Evolutionary conservation across 2,329 filamentous ascomycete genomes (phyloP).

Genomic region (Penicillium sp.): DNA sequence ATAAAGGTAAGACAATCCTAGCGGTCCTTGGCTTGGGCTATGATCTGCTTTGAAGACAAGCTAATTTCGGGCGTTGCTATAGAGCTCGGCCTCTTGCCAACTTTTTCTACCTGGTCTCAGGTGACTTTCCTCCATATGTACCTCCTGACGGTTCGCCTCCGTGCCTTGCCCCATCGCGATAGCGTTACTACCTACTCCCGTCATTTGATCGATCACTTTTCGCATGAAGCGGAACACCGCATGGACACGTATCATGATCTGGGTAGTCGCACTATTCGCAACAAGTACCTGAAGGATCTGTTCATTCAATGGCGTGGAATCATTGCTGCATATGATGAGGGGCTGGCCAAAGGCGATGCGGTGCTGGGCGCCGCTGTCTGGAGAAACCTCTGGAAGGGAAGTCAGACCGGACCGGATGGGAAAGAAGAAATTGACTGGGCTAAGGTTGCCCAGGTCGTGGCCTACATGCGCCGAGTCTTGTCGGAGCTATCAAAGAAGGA

Average conservation of each 20-base stretch:
- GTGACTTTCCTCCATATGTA: conserved; percentile 97
- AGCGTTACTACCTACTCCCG: conserved; percentile 77
- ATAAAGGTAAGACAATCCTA: conserved; percentile 60
- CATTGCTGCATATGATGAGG: conserved; percentile 63
- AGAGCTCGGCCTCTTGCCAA: conserved; percentile 79
- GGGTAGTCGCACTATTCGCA: conserved; percentile 54
- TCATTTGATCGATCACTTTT: conserved; percentile 93
- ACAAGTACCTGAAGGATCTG: conserved; percentile 74
- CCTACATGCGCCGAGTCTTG: conserved; percentile 61
- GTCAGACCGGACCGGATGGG: conserved; percentile 43
- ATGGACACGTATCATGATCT: conserved; percentile 54
- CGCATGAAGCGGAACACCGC: conserved; percentile 66
- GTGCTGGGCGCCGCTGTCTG: conserved; percentile 69
- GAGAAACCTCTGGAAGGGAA: conserved; percentile 86
- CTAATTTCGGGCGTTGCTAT: neutral
- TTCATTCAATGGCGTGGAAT: conserved; percentile 91
- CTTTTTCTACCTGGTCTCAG: conserved; percentile 94
- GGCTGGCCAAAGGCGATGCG: conserved; percentile 48
- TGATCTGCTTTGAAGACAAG: neutral
- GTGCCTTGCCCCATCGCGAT: conserved; percentile 67
- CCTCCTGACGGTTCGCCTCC: conserved; percentile 77
- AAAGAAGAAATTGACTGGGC: conserved; percentile 57
- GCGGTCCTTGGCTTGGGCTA: neutral
- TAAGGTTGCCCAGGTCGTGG: conserved; percentile 61
- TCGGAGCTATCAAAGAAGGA: conserved; percentile 53